Conservation (phyloP, 2,329 filamentous ascomycete genomes). For the Nemania sp. region DNA sequence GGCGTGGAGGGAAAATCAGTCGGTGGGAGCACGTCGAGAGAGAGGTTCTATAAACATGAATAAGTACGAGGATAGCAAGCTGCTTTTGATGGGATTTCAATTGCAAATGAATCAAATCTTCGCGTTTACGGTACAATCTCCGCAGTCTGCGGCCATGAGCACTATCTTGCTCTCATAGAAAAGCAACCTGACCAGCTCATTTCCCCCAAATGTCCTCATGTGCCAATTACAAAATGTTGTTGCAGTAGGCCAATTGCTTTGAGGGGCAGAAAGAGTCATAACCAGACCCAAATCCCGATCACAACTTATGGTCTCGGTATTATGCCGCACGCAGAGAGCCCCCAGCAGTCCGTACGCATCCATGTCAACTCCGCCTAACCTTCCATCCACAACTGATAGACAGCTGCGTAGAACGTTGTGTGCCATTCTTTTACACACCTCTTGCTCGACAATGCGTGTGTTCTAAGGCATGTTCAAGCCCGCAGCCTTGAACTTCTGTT, state of each 20-base stretch:
- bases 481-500: slow-evolving; percentile 7
- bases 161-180: no score
- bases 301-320: background rate
- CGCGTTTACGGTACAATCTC: no score
- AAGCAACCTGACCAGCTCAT: no score
- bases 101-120: no score
- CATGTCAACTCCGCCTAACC: background rate
- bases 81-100: no score
- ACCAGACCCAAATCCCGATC: background rate
- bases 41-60: no score
- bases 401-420: background rate
- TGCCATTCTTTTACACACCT: background rate
- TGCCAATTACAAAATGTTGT: background rate
- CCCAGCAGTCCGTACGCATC: no score
- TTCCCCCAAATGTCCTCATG: no score
- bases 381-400: background rate
- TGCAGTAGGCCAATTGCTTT: background rate
- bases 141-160: no score
- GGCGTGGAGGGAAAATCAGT: no score
- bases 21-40: no score
- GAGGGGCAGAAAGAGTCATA: background rate
- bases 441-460: background rate
- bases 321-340: background rate
- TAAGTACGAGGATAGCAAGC: no score
- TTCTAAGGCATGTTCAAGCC: slow-evolving; percentile 15